These are phyloP conservation scores for Aureobasidium lini DNA, from an alignment of 2,329 filamentous ascomycete species.

Conservation along the genomic window DNA sequence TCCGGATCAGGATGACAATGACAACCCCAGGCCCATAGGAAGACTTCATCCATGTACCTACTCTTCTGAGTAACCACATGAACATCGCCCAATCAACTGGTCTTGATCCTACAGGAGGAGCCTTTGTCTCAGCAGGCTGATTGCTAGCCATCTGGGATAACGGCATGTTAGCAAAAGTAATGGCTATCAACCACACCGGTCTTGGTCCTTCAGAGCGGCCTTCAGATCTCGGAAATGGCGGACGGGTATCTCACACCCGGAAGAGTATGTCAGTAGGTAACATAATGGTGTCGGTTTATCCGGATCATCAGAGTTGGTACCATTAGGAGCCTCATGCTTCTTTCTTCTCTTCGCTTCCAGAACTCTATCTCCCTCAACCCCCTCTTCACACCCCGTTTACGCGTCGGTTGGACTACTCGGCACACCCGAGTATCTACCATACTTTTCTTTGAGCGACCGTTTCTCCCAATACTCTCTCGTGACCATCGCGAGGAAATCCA, in stretches of 20 bases:
- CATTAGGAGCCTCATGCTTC: slow-evolving; percentile 10
- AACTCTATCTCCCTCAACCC: slow-evolving; percentile 3
- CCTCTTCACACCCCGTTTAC: slow-evolving; percentile 1
- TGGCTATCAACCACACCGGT: background rate
- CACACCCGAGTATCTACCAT: background rate
- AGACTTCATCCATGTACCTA: background rate
- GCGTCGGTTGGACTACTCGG: background rate
- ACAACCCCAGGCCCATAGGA: background rate
- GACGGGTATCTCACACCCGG: background rate
- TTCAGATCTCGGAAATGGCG: background rate
- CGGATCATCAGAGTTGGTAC: slow-evolving; percentile 1
- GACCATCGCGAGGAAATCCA: slow-evolving; percentile 7
- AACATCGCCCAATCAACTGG: background rate
- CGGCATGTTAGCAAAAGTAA: background rate
- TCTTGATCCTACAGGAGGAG: background rate
- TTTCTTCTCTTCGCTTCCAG: slow-evolving; percentile 1
- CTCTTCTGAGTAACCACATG: background rate
- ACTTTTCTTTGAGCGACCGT: slow-evolving; percentile 12
- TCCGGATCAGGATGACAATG: background rate
- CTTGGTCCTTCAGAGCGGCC: background rate
- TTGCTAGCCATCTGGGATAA: background rate
- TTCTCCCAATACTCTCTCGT: slow-evolving; percentile 7
- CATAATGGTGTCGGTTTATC: background rate
- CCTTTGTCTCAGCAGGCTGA: background rate
- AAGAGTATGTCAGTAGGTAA: background rate